Conservation (phyloP, 192 early-diverging fungal genomes). For the Entomortierella lignicola region DNA sequence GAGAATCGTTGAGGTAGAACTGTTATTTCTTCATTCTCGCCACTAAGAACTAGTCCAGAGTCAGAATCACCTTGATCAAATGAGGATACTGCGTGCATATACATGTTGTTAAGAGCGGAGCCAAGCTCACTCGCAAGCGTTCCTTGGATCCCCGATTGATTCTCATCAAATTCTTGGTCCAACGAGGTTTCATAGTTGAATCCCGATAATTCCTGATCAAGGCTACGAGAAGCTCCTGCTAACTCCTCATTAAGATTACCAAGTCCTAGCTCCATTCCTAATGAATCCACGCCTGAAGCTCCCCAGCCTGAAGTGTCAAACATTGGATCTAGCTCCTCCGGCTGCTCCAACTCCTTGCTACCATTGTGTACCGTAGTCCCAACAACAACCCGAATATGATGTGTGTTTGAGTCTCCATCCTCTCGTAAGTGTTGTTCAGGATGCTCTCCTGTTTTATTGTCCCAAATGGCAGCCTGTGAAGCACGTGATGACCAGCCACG, state of each 20-base stretch:
- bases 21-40: background rate
- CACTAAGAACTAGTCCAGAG: background rate
- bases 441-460: slow-evolving; percentile 39
- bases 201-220: slow-evolving; percentile 15
- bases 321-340: slow-evolving; percentile 31
- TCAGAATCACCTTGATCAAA: background rate
- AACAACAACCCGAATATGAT: background rate
- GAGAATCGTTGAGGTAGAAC: slow-evolving; percentile 27
- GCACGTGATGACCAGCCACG: slow-evolving; percentile 39
- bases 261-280: slow-evolving; percentile 19
- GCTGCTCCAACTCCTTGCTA: background rate
- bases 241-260: slow-evolving; percentile 14
- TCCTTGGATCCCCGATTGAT: background rate
- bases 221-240: slow-evolving; percentile 10
- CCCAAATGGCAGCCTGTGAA: slow-evolving; percentile 44
- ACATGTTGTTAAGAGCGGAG: background rate
- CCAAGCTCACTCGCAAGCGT: slow-evolving; percentile 9
- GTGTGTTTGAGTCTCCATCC: background rate
- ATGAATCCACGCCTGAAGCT: background rate
- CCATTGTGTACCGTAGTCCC: background rate
- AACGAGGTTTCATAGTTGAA: background rate
- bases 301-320: slow-evolving; percentile 14
- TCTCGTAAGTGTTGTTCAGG: slow-evolving; percentile 6
- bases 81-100: background rate
- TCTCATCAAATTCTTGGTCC: slow-evolving; percentile 9